phyloP scores from a whole-genome alignment of 192 early-diverging fungal species.

The Endogone sp. region DNA sequence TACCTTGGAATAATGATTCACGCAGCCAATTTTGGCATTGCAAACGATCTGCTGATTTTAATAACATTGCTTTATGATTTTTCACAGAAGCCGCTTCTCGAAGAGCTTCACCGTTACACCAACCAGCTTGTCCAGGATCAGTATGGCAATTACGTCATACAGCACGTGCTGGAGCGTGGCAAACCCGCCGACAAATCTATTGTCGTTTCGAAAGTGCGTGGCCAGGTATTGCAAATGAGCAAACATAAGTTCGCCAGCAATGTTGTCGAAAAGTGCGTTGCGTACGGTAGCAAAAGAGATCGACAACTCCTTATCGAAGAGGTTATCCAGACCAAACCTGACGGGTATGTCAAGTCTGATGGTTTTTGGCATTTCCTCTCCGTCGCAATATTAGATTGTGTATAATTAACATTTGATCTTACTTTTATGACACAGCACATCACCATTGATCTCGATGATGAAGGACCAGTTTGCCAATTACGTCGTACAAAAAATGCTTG shows the following conservation, averaged over 20 bases:
- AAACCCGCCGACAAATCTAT: slow-evolving; percentile 82
- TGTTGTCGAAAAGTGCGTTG: slow-evolving; percentile 98
- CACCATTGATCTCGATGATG: slow-evolving; percentile 93
- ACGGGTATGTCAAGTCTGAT: slow-evolving; percentile 72
- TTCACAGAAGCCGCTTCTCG: slow-evolving; percentile 81
- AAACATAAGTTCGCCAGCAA: slow-evolving; percentile 99
- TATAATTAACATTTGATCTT: slow-evolving; percentile 8
- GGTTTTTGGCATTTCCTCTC: too few relatives aligned
- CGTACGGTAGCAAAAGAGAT: slow-evolving; percentile 83
- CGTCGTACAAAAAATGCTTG: slow-evolving; percentile 99
- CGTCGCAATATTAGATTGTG: not conserved
- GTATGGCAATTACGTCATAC: slow-evolving; percentile 99
- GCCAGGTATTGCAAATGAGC: slow-evolving; percentile 87
- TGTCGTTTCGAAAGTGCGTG: slow-evolving; percentile 86
- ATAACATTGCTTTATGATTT: too few relatives aligned
- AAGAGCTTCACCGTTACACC: slow-evolving; percentile 93
- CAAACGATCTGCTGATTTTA: too few relatives aligned
- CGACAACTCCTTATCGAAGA: slow-evolving; percentile 90
- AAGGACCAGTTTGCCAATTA: slow-evolving; percentile 99
- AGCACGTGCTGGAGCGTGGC: slow-evolving; percentile 96
- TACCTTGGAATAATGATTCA: too few relatives aligned
- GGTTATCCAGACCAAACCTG: slow-evolving; percentile 78
- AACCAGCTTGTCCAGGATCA: slow-evolving; percentile 94
- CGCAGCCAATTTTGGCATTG: too few relatives aligned
- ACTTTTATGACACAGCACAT: slow-evolving; percentile 55